Percentiles rank a stretch among this genome's conserved stretches.
Conservation (phyloP, 2,329 filamentous ascomycete genomes). For the Talaromyces amestolkiae region DNA sequence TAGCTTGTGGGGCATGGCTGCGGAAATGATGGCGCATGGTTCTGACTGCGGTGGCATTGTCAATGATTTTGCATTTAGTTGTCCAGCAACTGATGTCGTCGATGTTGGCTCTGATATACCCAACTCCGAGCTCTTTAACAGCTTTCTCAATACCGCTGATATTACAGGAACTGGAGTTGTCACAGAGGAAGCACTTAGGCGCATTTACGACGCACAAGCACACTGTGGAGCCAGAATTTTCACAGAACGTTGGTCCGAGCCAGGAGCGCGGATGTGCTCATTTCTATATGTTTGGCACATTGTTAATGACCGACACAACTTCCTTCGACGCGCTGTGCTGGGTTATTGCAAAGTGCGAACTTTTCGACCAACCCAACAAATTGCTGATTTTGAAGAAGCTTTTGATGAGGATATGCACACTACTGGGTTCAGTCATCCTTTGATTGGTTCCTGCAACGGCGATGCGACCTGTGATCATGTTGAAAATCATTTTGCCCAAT, state of each 20-base stretch:
- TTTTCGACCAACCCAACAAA: background rate
- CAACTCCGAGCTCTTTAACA: constrained; percentile 28
- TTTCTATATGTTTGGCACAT: constrained; percentile 29
- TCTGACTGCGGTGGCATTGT: background rate
- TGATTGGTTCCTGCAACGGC: background rate
- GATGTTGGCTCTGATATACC: constrained; percentile 25
- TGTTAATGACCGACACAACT: constrained; percentile 26
- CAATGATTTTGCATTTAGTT: constrained; percentile 24
- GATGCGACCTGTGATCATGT: background rate
- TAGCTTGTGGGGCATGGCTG: background rate
- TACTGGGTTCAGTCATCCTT: background rate
- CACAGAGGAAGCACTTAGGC: constrained; percentile 9
- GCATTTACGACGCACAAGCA: constrained; percentile 29
- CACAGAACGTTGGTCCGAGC: constrained; percentile 27
- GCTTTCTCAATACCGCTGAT: constrained; percentile 27
- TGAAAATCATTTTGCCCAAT: background rate
- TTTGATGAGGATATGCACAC: background rate
- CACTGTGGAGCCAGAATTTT: constrained; percentile 24
- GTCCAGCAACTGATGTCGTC: constrained; percentile 26
- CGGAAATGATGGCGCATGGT: background rate
- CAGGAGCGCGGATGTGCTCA: constrained; percentile 24
- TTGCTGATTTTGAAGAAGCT: background rate
- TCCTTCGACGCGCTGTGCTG: constrained; percentile 24
- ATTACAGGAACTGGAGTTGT: constrained; percentile 25
- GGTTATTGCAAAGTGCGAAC: background rate